Conservation (phyloP, 371 early-diverging fungal species). For the Lichtheimia hyalospora region DNA sequence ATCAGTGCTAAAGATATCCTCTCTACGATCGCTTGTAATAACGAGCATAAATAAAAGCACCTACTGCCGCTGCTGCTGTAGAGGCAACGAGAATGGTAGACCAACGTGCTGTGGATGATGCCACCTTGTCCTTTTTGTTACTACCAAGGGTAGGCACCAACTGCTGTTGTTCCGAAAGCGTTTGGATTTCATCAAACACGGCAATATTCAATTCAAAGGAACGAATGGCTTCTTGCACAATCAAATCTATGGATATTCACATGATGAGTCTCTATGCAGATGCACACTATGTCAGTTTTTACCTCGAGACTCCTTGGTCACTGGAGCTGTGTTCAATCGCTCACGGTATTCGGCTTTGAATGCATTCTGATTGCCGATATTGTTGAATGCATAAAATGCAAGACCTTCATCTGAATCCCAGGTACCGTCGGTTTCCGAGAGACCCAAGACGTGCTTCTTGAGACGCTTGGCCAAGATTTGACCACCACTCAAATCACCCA, state of each 20-base stretch:
- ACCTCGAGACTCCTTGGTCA: constrained; percentile 32
- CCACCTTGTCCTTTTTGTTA: neutral
- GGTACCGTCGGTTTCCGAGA: constrained; percentile 28
- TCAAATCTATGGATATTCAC: constrained; percentile 17
- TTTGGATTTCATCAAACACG: constrained; percentile 45
- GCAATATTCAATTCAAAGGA: constrained; percentile 49
- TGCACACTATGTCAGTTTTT: neutral
- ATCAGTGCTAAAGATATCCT: neutral
- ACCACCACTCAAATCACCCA: constrained; percentile 64
- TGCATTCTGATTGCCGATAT: constrained; percentile 49
- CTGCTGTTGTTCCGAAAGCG: constrained; percentile 26
- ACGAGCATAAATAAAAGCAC: constrained; percentile 5
- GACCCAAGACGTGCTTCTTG: constrained; percentile 43
- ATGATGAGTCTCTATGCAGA: neutral
- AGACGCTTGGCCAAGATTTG: constrained; percentile 58
- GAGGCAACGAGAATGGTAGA: neutral
- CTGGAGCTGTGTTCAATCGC: constrained; percentile 44
- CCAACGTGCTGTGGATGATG: neutral
- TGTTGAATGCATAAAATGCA: constrained; percentile 49
- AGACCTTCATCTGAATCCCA: constrained; percentile 51
- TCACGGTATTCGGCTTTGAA: constrained; percentile 61
- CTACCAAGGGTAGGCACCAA: constrained; percentile 13
- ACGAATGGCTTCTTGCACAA: constrained; percentile 38
- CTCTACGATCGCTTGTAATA: constrained; percentile 5
- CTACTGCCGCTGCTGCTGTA: constrained; percentile 3